phyloP scores from a whole-genome alignment of 2,329 filamentous ascomycete genomes.

The Pseudonectria foliicola region DNA sequence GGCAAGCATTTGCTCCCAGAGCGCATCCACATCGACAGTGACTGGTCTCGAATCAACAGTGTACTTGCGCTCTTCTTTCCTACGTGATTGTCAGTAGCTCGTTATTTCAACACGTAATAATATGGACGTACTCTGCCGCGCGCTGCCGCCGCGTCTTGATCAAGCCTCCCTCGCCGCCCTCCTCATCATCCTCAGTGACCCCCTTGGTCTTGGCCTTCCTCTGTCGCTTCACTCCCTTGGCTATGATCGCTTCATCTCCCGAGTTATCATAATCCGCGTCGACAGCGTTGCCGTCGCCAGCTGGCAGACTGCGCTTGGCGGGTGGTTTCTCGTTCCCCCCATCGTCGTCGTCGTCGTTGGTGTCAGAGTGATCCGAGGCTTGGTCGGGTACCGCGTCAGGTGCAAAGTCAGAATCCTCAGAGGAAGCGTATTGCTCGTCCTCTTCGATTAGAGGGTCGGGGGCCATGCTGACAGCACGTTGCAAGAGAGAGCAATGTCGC shows the following conservation, averaged over 20 bases:
- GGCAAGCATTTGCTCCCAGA: constrained; percentile 61
- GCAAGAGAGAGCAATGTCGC: too few relatives aligned
- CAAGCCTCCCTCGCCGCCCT: constrained; percentile 53
- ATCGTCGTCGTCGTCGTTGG: constrained; percentile 34
- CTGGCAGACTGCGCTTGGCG: constrained; percentile 17
- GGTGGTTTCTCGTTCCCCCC: constrained; percentile 20
- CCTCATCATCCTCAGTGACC: constrained; percentile 40
- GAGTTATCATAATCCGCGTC: constrained; percentile 57
- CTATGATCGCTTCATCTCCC: constrained; percentile 64
- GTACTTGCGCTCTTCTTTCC: constrained; percentile 50
- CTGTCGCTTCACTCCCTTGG: constrained; percentile 49
- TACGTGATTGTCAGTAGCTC: constrained; percentile 20
- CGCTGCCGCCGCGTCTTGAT: constrained; percentile 68
- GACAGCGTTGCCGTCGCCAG: constrained; percentile 20
- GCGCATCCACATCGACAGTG: constrained; percentile 63
- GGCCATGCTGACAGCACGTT: constrained; percentile 30
- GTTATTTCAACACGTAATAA: background rate
- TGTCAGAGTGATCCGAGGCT: constrained; percentile 44
- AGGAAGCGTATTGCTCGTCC: constrained; percentile 58
- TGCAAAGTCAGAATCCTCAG: constrained; percentile 68
- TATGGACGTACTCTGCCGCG: constrained; percentile 49
- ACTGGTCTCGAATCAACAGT: constrained; percentile 49
- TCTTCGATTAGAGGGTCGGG: constrained; percentile 36
- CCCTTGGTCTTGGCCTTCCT: constrained; percentile 37
- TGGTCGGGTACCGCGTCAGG: constrained; percentile 47